Conservation (phyloP, 2,329 filamentous ascomycete genomes). For the Diaporthe sp. region DNA sequence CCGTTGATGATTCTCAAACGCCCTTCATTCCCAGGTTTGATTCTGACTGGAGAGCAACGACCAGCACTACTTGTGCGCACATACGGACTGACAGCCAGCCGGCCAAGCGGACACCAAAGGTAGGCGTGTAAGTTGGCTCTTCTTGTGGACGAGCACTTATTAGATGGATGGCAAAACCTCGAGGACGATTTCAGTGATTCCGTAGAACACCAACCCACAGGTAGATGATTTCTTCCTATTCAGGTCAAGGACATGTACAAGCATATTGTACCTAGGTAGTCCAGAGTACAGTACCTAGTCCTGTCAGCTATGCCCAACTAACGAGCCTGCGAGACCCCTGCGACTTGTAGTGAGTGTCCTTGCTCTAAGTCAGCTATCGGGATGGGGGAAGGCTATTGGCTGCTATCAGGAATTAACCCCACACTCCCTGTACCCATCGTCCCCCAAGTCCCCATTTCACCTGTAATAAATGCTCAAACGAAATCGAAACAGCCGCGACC, state of each 20-base stretch:
- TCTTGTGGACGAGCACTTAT: neutral
- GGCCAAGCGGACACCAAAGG: no score
- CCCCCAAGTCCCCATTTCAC: neutral
- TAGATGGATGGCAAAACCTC: no score
- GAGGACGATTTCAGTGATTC: neutral
- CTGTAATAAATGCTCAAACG: conserved; percentile 16
- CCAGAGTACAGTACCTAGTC: neutral
- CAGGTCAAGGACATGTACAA: neutral
- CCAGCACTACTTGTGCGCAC: neutral
- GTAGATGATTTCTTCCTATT: neutral
- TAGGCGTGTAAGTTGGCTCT: neutral
- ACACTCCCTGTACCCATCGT: conserved; percentile 21
- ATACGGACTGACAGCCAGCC: neutral
- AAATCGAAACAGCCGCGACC: conserved; percentile 16
- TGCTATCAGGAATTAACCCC: conserved; percentile 21
- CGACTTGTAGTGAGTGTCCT: neutral
- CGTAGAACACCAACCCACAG: neutral
- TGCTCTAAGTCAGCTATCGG: conserved; percentile 9
- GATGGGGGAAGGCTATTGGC: conserved; percentile 21
- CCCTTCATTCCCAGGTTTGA: neutral
- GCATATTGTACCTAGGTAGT: neutral
- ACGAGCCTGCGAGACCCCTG: neutral
- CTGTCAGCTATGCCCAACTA: neutral
- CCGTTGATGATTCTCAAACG: conserved; percentile 27
- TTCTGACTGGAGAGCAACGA: neutral